Evolutionary conservation across 2,329 filamentous ascomycete species (phyloP).

Genomic region (Curvularia hawaiiensis): DNA sequence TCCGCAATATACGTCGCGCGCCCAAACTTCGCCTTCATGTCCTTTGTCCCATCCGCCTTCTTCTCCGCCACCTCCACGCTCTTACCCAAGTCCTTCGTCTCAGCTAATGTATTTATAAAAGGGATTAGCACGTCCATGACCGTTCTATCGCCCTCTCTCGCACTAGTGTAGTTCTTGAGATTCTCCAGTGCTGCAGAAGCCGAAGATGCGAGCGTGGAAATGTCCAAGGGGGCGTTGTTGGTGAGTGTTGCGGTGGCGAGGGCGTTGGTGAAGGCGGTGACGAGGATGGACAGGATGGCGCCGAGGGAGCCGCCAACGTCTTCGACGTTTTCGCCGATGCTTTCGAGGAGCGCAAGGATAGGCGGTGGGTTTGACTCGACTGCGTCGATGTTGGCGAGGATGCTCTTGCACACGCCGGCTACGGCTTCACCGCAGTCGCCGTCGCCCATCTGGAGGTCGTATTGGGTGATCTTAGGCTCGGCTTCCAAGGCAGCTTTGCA

Average conservation of each 20-base stretch:
- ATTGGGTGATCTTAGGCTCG: slow-evolving; percentile 69
- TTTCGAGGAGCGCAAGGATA: slow-evolving; percentile 63
- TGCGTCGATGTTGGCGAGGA: slow-evolving; percentile 56
- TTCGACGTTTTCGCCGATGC: slow-evolving; percentile 67
- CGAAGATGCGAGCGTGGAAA: slow-evolving; percentile 45
- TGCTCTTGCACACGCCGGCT: slow-evolving; percentile 69
- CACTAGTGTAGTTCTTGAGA: slow-evolving; percentile 75
- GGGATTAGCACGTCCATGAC: slow-evolving; percentile 88
- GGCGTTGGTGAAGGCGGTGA: slow-evolving; percentile 71
- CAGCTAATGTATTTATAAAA: slow-evolving; percentile 73
- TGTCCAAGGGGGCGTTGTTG: slow-evolving; percentile 36
- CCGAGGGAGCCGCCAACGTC: slow-evolving; percentile 76
- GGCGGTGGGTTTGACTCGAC: slow-evolving; percentile 56
- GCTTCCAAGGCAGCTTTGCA: slow-evolving; percentile 59
- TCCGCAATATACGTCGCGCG: slow-evolving; percentile 82
- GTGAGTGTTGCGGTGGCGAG: slow-evolving; percentile 41
- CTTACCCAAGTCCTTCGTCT: slow-evolving; percentile 67
- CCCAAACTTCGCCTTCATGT: slow-evolving; percentile 88
- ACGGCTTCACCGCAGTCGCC: slow-evolving; percentile 79
- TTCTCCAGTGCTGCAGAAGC: slow-evolving; percentile 53
- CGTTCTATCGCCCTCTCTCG: slow-evolving; percentile 85
- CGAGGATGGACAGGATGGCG: slow-evolving; percentile 81
- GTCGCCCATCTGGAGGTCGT: slow-evolving; percentile 83
- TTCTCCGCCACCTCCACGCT: slow-evolving; percentile 76
- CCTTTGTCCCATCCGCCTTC: slow-evolving; percentile 81